phyloP scores from a whole-genome alignment of 352 stramenopile species.

The Pythium dissotocum region DNA sequence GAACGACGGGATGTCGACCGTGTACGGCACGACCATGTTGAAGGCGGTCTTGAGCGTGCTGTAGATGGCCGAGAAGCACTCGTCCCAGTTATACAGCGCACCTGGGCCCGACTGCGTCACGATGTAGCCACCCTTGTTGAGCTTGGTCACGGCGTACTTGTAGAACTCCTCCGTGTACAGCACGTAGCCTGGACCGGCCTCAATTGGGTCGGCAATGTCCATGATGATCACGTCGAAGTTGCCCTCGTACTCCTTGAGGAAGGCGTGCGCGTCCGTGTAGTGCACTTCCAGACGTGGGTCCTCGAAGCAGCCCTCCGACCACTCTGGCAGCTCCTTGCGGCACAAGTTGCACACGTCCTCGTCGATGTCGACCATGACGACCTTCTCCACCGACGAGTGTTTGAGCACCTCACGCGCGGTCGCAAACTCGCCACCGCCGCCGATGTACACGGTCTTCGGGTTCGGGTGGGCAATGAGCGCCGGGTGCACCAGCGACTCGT shows the following conservation, averaged over 20 bases:
- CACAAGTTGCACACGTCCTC: conserved; percentile 92
- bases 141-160: conserved; percentile 81
- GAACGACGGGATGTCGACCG: conserved; percentile 92
- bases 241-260: conserved; percentile 82
- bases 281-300: conserved; percentile 92
- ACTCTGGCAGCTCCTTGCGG: conserved; percentile 93
- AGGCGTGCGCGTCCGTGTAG: conserved; percentile 90
- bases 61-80: conserved; percentile 94
- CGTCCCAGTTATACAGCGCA: conserved; percentile 87
- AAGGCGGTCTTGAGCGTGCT: conserved; percentile 92
- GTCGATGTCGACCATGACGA: conserved; percentile 97
- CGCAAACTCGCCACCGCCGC: conserved; percentile 92
- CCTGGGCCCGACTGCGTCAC: conserved; percentile 93
- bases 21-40: conserved; percentile 91
- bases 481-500: conserved; percentile 95
- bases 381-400: conserved; percentile 91
- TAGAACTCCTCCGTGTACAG: conserved; percentile 91
- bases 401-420: conserved; percentile 92
- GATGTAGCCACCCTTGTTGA: conserved; percentile 89
- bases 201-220: conserved; percentile 94
- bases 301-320: conserved; percentile 87
- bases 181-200: conserved; percentile 92
- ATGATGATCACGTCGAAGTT: conserved; percentile 96
- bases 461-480: conserved; percentile 87
- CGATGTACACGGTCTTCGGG: conserved; percentile 92